These are phyloP conservation scores for Rhinocladiella similis DNA, from an alignment of 2,329 filamentous ascomycete species.

Conservation along the genomic window DNA sequence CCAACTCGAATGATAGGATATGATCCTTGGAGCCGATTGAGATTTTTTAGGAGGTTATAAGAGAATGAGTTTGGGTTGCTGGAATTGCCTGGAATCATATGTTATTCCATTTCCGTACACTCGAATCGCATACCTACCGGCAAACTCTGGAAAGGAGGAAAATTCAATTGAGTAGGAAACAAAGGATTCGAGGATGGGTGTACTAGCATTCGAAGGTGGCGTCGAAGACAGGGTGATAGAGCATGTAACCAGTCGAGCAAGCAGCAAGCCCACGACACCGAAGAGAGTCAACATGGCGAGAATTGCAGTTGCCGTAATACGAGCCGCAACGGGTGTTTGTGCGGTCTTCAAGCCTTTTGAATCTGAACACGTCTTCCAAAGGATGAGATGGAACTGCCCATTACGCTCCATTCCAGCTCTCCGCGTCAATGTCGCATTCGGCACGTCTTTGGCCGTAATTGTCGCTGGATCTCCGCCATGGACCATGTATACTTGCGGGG, in stretches of 20 bases:
- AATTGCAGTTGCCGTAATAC: too few relatives aligned
- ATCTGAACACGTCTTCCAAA: too few relatives aligned
- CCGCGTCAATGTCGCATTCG: background rate
- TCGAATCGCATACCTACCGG: constrained; percentile 32
- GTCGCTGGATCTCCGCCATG: background rate
- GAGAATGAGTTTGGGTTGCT: constrained; percentile 61
- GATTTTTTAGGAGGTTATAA: constrained; percentile 59
- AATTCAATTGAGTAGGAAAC: constrained; percentile 56
- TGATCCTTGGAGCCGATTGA: constrained; percentile 54
- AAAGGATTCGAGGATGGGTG: constrained; percentile 42
- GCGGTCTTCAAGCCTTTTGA: too few relatives aligned
- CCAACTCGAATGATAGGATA: constrained; percentile 64
- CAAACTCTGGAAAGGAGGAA: constrained; percentile 54
- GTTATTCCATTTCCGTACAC: constrained; percentile 29
- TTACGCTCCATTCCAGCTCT: background rate
- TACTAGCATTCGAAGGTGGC: constrained; percentile 20
- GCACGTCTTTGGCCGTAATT: background rate
- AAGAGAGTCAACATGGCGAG: background rate
- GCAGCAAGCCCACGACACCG: background rate
- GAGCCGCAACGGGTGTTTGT: too few relatives aligned
- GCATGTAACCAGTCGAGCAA: constrained; percentile 4
- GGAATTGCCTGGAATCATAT: constrained; percentile 43
- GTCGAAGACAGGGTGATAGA: constrained; percentile 13
- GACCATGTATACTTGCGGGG: background rate
- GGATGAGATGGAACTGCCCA: too few relatives aligned